Base-by-base conservation (phyloP, 1,284 basidiomycete species). In the Meira nashicola region DNA sequence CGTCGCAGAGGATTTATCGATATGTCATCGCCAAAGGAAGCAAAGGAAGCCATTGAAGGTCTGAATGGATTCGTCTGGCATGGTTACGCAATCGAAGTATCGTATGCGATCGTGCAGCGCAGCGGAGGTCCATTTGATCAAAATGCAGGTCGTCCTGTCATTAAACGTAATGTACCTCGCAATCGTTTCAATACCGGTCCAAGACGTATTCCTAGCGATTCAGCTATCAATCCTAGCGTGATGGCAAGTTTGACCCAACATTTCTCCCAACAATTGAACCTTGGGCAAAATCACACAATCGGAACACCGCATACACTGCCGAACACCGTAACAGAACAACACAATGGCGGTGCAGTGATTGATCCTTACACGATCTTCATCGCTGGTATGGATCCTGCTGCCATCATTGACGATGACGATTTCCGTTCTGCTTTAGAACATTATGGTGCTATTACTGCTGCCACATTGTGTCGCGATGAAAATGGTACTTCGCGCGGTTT, bases 1-100 rank as follows among this genome's bases (percentile, higher is more conserved):
- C 68, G 76, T 41, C 67, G 75, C 25, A 64, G 75, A 19, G 76
- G 76, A 14, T 77, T 78, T 58, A 74, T 78, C 39, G 71, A 77
- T 58, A 78, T 78, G 76, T 62, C 65, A 7, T 50, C 58, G 11
- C 53, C 73, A 2, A 28, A 46, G n/a, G 62, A 71, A 43, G 76
- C 76, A 6, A 64, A 62, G 17, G n/a, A n/a, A 28, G 76, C 76
- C 5, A 66, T 78, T 41, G 61, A 68, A 15, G 53, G 51, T 17
- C 62, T 77, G 40, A 65, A 75, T 43, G 72, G 73, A 10, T 63
- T 62, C 47, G 58, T 64, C 15, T 78, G 76, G 76, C 64, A 68
- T 50, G 66, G 73, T 17, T 78, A 78, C 51, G 71, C 74, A 11
- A 67, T 78, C 58, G 76, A 77, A 44, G 75, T 77, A 15, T 77